Evolutionary conservation across 148 eudicot genomes (phyloP).

Genomic region (Nyssa sinensis): DNA sequence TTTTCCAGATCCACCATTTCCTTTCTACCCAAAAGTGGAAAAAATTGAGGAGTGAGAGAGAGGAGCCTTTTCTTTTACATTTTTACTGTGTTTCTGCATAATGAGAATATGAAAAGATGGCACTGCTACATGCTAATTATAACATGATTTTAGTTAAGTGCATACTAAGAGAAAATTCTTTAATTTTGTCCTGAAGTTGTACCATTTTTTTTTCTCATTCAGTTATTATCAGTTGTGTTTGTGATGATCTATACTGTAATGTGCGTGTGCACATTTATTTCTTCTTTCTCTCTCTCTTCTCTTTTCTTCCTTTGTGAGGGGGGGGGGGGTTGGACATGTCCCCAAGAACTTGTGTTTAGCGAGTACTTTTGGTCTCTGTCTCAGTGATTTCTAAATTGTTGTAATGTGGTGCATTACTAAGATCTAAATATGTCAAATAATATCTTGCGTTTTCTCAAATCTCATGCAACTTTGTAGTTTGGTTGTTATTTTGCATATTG

Average conservation of each 20-base stretch:
- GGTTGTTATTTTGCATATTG: background rate
- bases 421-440: too few species aligned
- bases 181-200: background rate
- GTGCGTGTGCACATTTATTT: too few species aligned
- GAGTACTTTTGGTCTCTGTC: background rate
- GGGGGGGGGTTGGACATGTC: background rate
- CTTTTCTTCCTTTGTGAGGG: background rate
- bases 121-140: too few species aligned
- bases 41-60: too few species aligned
- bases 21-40: too few species aligned
- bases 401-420: background rate
- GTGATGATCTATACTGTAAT: background rate
- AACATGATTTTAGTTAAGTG: background rate
- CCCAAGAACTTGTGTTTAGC: background rate
- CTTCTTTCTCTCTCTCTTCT: background rate
- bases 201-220: too few species aligned
- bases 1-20: too few species aligned
- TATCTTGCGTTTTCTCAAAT: background rate
- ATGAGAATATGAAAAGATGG: background rate
- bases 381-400: background rate
- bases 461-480: background rate
- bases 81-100: too few species aligned
- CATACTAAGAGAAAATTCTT: background rate
- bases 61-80: too few species aligned
- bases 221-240: too few species aligned